These are phyloP conservation scores for Silene uniflora DNA, from an alignment of 148 eudicot species.

Conservation along the genomic window DNA sequence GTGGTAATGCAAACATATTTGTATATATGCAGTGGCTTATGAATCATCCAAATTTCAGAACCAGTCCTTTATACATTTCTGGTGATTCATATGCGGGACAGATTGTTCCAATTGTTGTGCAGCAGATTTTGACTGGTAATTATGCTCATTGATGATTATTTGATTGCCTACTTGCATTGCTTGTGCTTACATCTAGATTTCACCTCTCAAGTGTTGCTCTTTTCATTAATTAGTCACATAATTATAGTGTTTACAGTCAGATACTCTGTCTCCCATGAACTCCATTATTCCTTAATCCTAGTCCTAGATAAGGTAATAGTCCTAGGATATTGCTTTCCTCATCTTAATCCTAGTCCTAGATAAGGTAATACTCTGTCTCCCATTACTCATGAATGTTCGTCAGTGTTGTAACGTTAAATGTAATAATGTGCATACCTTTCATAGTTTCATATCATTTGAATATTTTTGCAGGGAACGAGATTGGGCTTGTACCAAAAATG, in stretches of 20 bases:
- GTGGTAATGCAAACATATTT: background rate
- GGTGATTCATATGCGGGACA: slow-evolving; percentile 15
- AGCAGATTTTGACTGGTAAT: slow-evolving; percentile 10
- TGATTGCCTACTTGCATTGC: background rate
- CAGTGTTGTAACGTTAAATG: too few species aligned
- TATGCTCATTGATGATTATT: background rate
- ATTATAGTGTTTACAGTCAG: too few species aligned
- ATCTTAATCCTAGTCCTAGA: background rate
- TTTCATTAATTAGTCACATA: too few species aligned
- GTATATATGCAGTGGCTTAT: slow-evolving; percentile 9
- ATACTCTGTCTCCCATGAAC: too few species aligned
- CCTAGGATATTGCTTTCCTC: background rate
- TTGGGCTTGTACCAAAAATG: slow-evolving; percentile 4
- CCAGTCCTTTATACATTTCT: slow-evolving; percentile 8
- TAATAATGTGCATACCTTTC: too few species aligned
- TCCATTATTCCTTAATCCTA: too few species aligned
- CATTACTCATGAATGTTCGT: too few species aligned
- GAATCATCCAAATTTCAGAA: slow-evolving; percentile 13
- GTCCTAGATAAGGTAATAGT: too few species aligned
- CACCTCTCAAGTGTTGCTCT: too few species aligned
- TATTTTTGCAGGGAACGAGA: slow-evolving; percentile 4
- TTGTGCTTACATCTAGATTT: too few species aligned
- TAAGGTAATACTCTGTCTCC: too few species aligned
- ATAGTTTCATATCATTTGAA: background rate
- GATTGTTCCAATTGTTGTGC: slow-evolving; percentile 12